phyloP scores from a whole-genome alignment of 2,329 filamentous ascomycete species.

The Alternaria burnsii region DNA sequence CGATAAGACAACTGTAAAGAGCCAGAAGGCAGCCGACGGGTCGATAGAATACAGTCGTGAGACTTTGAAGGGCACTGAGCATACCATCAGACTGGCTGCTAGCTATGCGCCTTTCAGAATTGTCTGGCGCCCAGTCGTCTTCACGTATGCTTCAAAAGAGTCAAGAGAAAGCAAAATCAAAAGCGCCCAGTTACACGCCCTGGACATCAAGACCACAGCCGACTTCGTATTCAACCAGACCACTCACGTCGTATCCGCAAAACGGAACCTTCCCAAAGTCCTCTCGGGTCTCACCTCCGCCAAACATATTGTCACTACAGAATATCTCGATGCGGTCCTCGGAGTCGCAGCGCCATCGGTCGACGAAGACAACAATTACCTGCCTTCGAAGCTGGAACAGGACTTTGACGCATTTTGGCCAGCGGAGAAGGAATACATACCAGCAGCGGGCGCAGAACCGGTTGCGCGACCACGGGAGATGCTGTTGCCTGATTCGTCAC shows the following conservation, averaged over 20 bases:
- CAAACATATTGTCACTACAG: slow-evolving; percentile 75
- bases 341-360: slow-evolving; percentile 61
- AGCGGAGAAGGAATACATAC: slow-evolving; percentile 73
- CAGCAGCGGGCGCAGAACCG: slow-evolving; percentile 78
- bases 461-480: slow-evolving; percentile 71
- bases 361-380: slow-evolving; percentile 55
- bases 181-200: slow-evolving; percentile 74
- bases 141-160: slow-evolving; percentile 80
- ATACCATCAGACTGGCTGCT: slow-evolving; percentile 75
- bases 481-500: slow-evolving; percentile 73
- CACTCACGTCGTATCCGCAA: slow-evolving; percentile 87
- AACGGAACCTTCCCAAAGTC: slow-evolving; percentile 87
- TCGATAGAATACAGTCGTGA: slow-evolving; percentile 36
- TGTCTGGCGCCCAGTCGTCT: slow-evolving; percentile 79
- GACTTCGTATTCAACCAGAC: slow-evolving; percentile 76
- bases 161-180: slow-evolving; percentile 61
- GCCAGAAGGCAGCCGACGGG: slow-evolving; percentile 58
- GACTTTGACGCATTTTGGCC: slow-evolving; percentile 87
- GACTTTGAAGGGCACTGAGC: slow-evolving; percentile 52
- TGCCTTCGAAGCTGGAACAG: slow-evolving; percentile 71
- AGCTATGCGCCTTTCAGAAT: slow-evolving; percentile 73
- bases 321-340: slow-evolving; percentile 77
- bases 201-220: slow-evolving; percentile 86
- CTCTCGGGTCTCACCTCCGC: slow-evolving; percentile 87
- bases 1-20: slow-evolving; percentile 70